Evolutionary conservation across 768 basidiomycete genomes (phyloP).

Genomic region (Mycena polygramma): DNA sequence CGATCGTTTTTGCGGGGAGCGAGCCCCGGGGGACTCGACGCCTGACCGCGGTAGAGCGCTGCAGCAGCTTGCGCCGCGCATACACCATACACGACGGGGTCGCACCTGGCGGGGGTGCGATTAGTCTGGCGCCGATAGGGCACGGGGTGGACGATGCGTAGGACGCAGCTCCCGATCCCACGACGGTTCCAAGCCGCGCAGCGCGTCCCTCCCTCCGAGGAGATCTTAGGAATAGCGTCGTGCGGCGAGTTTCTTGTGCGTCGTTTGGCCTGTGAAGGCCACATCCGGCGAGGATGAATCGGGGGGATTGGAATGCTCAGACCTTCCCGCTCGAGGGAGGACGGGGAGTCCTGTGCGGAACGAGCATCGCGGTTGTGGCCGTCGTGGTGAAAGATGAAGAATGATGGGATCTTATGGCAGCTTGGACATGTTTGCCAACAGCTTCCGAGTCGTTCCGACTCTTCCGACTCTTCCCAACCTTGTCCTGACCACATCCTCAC

Average conservation of each 20-base stretch:
- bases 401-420: no score
- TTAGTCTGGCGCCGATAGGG: slow-evolving; percentile 17
- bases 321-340: neutral
- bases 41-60: neutral
- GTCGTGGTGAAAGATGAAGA: neutral
- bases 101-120: neutral
- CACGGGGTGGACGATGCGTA: neutral
- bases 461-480: no score
- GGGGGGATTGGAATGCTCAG: neutral
- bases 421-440: no score
- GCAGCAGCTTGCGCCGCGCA: neutral
- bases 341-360: slow-evolving; percentile 1
- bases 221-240: neutral
- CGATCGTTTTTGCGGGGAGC: neutral
- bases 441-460: no score
- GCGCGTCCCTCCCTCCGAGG: neutral
- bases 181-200: neutral
- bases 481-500: no score
- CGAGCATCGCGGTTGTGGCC: slow-evolving; percentile 1
- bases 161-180: neutral
- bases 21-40: neutral
- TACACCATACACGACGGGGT: neutral
- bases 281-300: slow-evolving; percentile 1
- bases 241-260: neutral
- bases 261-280: neutral